phyloP scores from a whole-genome alignment of 108 stramenopile genomes.

The Mayamaea pseudoterrestris region DNA sequence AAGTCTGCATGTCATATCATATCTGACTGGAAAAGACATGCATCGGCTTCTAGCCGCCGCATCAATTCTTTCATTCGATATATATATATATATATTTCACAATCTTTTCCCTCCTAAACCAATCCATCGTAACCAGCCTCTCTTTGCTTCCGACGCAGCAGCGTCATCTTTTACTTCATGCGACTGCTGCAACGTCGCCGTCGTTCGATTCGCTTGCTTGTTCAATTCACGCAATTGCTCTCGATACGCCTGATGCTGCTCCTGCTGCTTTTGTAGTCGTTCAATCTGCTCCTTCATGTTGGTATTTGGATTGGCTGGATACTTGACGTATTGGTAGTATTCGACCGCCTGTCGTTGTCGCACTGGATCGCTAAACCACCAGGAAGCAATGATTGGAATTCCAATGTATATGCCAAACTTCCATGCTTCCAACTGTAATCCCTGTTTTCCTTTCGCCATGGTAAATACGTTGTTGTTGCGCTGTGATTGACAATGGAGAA shows the following conservation, averaged over 20 bases:
- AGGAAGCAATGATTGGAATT: slow-evolving; percentile 64
- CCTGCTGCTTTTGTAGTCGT: slow-evolving; percentile 32
- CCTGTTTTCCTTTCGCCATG: slow-evolving; percentile 66
- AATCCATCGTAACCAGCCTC: neutral
- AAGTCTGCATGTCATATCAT: no score
- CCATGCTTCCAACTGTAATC: slow-evolving; percentile 62
- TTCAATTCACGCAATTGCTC: slow-evolving; percentile 32
- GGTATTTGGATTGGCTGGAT: slow-evolving; percentile 75
- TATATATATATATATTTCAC: no score
- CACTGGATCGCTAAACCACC: slow-evolving; percentile 56
- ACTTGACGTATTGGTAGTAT: slow-evolving; percentile 81
- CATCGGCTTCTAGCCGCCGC: no score
- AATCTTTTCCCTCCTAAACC: neutral
- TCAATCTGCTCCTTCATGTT: slow-evolving; percentile 62
- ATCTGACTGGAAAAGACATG: no score
- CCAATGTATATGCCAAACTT: slow-evolving; percentile 66
- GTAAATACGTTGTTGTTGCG: neutral
- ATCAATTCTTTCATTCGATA: no score
- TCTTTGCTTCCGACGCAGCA: no score
- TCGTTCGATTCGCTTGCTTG: slow-evolving; percentile 17
- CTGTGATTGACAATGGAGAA: neutral
- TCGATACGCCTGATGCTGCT: slow-evolving; percentile 36
- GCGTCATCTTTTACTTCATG: neutral
- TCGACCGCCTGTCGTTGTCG: slow-evolving; percentile 58
- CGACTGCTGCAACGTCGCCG: neutral